Evolutionary conservation across 2,329 filamentous ascomycete genomes (phyloP), one percentile per base, ranked within the genome.

Genomic region (Fusarium siculi): DNA sequence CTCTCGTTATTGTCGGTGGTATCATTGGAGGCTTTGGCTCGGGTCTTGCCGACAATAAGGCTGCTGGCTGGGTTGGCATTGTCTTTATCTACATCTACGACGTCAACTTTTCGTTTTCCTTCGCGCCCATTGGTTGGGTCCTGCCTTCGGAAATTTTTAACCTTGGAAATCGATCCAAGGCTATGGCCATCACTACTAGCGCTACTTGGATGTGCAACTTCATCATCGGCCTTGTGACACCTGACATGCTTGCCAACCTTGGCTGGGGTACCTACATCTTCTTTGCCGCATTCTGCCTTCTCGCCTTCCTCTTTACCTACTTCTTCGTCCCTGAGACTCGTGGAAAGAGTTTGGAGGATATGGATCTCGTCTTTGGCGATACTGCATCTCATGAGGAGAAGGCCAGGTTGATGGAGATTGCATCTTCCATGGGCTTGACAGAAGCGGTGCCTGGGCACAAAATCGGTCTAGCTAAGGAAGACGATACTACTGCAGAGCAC

Each of bases 21-120:
- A 81, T 88, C 28, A 83, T 89, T 70, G 86, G 84, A 11, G 82
- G 78, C 4, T 85, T 85, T 64, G 86, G 85, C 43, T 63, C 76
- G 11, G 62, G 70, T 14, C 79, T 84, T 1, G 81, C 83, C 2
- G 75, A 79, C 3, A 70, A 84, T 46, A 75, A 81, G 21, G 78
- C 81, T 5, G 84, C 88, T 0, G 82, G 82, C n/a, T 87, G 83
- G 63, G 86, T 86, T 4, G 88, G 92, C 70, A 92, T 92, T 70
- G 88, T 88, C 25, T 91, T 92, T 75, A 89, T 87, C 55, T 92
- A 91, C 78, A 84, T 92, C 21, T 85, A 92, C 65, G 88, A 91
- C 75, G 85, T 91, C 73, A 84, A 90, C 70, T 92, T 92, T 77
- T 87, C 88, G 3, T 82, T 91, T n/a, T 92, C 89, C 0, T 85